Percentiles rank a stretch among this genome's conserved stretches.
Evolutionary conservation across 306 rosid genomes (phyloP).

Genomic region (Macrotyloma uniflorum): DNA sequence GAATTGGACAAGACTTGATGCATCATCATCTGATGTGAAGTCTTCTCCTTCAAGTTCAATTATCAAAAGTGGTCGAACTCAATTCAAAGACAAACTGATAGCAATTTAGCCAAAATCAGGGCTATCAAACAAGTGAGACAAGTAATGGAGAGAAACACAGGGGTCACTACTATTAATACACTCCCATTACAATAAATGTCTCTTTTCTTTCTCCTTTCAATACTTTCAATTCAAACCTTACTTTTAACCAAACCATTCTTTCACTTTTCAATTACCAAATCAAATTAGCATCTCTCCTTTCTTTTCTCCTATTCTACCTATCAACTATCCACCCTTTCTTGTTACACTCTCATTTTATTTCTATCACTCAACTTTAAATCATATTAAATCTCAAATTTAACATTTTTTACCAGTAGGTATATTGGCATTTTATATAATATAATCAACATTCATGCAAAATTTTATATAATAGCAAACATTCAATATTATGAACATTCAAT

Average conservation of each 20-base stretch:
- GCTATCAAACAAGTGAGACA: conserved; percentile 27
- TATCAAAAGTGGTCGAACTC: conserved; percentile 43
- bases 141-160: background rate
- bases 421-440: too few species aligned
- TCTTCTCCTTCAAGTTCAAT: conserved; percentile 31
- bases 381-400: background rate
- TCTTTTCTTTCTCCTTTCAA: conserved; percentile 20
- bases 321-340: background rate
- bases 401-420: too few species aligned
- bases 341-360: background rate
- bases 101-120: conserved; percentile 24
- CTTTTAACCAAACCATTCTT: background rate
- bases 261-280: background rate
- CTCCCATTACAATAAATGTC: conserved; percentile 4
- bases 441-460: too few species aligned
- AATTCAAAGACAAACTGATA: conserved; percentile 41
- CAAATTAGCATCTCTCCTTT: background rate
- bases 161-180: conserved; percentile 21
- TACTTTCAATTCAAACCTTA: background rate
- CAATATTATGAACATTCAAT: background rate
- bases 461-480: too few species aligned
- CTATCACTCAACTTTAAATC: background rate
- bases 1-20: conserved; percentile 40
- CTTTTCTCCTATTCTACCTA: background rate
- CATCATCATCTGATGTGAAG: conserved; percentile 42